Percentiles rank a stretch among this genome's conserved stretches.
Evolutionary conservation across 805 yeast species (phyloP).

Genomic region (Suhomyces emberorum): DNA sequence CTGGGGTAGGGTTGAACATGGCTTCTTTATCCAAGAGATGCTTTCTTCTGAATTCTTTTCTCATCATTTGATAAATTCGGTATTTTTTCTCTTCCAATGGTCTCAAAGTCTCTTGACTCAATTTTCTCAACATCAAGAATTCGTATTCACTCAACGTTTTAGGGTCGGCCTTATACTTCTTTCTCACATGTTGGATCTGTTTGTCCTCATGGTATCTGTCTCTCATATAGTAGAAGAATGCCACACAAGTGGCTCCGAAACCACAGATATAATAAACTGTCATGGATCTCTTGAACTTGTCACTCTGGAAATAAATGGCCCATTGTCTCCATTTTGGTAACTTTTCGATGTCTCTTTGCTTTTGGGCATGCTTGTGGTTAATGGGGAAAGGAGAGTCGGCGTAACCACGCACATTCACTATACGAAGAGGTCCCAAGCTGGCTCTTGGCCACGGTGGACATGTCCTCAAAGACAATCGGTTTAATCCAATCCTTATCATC

Average conservation of each 20-base stretch:
- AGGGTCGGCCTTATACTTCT: constrained; percentile 35
- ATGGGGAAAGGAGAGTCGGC: constrained; percentile 35
- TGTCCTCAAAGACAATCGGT: neutral
- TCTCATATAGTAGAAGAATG: constrained; percentile 64
- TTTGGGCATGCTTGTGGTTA: constrained; percentile 26
- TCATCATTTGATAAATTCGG: constrained; percentile 55
- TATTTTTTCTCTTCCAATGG: constrained; percentile 62
- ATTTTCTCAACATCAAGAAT: constrained; percentile 55
- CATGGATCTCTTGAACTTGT: constrained; percentile 54
- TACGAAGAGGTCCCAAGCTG: neutral
- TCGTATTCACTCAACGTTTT: constrained; percentile 58
- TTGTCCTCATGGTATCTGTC: constrained; percentile 64
- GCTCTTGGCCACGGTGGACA: neutral
- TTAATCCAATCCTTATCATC: neutral
- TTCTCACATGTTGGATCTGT: constrained; percentile 45
- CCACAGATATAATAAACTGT: constrained; percentile 63
- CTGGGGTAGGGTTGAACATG: constrained; percentile 40
- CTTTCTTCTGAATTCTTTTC: constrained; percentile 42
- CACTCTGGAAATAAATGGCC: constrained; percentile 44
- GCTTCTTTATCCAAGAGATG: constrained; percentile 29
- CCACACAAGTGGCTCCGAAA: constrained; percentile 52
- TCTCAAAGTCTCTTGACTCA: constrained; percentile 55
- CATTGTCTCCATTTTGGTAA: constrained; percentile 38
- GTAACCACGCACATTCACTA: constrained; percentile 1
- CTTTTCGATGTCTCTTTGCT: constrained; percentile 23